A percentile compares a stretch with the other conserved stretches of the same genome.
Conservation (phyloP, 2,329 filamentous ascomycete genomes). For the Trichoderma simmonsii region DNA sequence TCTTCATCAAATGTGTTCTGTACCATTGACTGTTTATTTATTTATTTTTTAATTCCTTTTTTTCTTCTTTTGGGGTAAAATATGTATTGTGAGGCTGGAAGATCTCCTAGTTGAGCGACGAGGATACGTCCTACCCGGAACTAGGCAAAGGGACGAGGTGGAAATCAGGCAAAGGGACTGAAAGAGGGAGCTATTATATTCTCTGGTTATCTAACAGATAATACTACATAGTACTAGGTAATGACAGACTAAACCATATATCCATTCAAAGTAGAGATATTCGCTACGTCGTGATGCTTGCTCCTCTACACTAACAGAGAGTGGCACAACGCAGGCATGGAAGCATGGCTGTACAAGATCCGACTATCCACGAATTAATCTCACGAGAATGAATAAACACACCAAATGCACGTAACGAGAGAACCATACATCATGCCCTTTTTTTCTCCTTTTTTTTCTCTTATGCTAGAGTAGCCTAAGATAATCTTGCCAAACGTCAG, state of each 20-base stretch:
- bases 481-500: slow-evolving; percentile 1
- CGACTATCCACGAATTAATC: neutral
- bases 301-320: neutral
- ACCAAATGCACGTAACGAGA: neutral
- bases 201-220: neutral
- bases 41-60: neutral
- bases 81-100: neutral
- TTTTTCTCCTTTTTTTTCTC: neutral
- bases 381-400: neutral
- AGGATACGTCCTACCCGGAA: neutral
- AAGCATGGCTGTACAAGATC: neutral
- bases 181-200: neutral
- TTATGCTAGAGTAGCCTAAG: neutral
- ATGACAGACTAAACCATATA: neutral
- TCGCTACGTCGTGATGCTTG: neutral
- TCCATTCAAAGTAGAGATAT: neutral
- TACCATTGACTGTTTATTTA: neutral
- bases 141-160: neutral
- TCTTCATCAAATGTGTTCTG: neutral
- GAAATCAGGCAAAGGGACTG: neutral
- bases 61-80: neutral
- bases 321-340: neutral
- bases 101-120: neutral
- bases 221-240: neutral
- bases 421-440: neutral